Evolutionary conservation across 2,329 filamentous ascomycete species (phyloP).

Genomic region (Lecanicillium sp.): DNA sequence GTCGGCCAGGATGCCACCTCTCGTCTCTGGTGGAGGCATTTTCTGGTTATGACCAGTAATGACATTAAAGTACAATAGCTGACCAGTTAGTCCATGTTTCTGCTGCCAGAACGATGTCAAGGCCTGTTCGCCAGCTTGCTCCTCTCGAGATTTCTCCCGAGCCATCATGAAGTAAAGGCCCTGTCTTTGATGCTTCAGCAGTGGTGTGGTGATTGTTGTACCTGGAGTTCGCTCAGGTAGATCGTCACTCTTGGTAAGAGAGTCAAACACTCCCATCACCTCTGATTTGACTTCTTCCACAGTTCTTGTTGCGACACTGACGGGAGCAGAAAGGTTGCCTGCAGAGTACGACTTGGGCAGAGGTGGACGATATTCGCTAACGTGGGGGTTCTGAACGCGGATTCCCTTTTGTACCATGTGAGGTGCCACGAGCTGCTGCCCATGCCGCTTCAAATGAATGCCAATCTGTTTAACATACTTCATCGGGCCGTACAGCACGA

Average conservation of each 20-base stretch:
- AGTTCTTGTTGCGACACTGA: constrained; percentile 44
- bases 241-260: constrained; percentile 65
- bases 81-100: constrained; percentile 39
- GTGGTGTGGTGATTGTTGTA: constrained; percentile 50
- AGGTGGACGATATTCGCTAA: constrained; percentile 36
- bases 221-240: constrained; percentile 66
- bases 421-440: constrained; percentile 60
- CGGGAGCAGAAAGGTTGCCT: constrained; percentile 17
- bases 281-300: constrained; percentile 82
- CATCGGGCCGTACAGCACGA: constrained; percentile 73
- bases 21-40: constrained; percentile 54
- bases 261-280: constrained; percentile 81
- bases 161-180: constrained; percentile 78
- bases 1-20: constrained; percentile 70
- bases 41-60: constrained; percentile 65
- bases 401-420: constrained; percentile 59
- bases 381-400: constrained; percentile 71
- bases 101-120: constrained; percentile 73
- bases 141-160: constrained; percentile 61
- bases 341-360: constrained; percentile 23
- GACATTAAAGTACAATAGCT: constrained; percentile 67
- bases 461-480: constrained; percentile 59
- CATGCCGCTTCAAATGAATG: constrained; percentile 51
- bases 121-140: constrained; percentile 48
- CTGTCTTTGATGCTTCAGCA: constrained; percentile 85